Percentiles rank a stretch among this genome's conserved stretches.
Conservation (phyloP, 176 grass and related monocot genomes). For the Carex pumila region DNA sequence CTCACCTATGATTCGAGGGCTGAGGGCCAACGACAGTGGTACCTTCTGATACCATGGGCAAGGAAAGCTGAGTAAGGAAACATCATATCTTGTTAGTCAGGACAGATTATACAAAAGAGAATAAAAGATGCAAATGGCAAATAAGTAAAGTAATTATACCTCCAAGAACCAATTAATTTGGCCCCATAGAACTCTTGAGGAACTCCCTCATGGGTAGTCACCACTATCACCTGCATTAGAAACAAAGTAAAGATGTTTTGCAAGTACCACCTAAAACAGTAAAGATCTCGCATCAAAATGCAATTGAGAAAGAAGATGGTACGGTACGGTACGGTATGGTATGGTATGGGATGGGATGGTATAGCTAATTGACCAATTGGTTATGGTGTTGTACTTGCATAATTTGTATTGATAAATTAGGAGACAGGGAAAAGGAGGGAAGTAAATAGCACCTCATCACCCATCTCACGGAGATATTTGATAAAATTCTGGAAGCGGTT, state of each 20-base stretch:
- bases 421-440: neutral
- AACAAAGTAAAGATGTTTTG: neutral
- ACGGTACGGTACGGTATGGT: neutral
- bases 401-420: neutral
- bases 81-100: neutral
- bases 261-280: neutral
- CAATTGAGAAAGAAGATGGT: neutral
- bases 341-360: neutral
- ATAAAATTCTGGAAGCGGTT: conserved; percentile 99
- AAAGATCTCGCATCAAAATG: neutral
- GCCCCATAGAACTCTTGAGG: conserved; percentile 82
- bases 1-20: conserved; percentile 88
- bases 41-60: conserved; percentile 93
- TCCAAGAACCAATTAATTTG: conserved; percentile 95
- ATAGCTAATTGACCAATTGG: neutral
- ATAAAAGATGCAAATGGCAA: neutral
- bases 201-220: conserved; percentile 87
- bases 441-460: conserved; percentile 50
- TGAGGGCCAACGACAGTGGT: conserved; percentile 80
- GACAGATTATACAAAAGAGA: neutral
- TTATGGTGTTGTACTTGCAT: neutral
- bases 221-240: conserved; percentile 63
- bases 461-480: conserved; percentile 85
- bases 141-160: conserved; percentile 28
- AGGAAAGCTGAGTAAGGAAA: conserved; percentile 54